Conservation (phyloP, 2,329 filamentous ascomycete species). For the Monilinia polystroma region DNA sequence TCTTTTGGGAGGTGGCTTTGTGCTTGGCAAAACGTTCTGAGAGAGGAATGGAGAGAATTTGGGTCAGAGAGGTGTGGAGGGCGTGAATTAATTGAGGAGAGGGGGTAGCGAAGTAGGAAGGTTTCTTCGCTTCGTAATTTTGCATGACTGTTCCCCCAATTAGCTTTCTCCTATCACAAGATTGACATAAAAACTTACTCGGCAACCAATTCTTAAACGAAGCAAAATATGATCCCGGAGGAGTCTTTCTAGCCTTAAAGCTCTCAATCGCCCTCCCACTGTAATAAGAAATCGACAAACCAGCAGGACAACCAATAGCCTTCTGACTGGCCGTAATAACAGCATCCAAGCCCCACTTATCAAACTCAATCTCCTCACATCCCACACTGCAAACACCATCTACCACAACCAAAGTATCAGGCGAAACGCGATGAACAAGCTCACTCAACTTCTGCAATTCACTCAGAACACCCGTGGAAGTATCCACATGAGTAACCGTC, state of each 20-base stretch:
- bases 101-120: conserved; percentile 96
- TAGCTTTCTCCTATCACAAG: conserved; percentile 12
- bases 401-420: conserved; percentile 86
- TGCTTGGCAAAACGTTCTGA: conserved; percentile 82
- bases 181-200: conserved; percentile 52
- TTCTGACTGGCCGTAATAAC: conserved; percentile 96
- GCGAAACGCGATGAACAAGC: conserved; percentile 80
- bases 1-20: conserved; percentile 72
- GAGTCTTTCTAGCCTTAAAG: conserved; percentile 77
- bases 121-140: conserved; percentile 97
- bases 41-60: conserved; percentile 79
- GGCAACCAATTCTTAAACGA: conserved; percentile 97
- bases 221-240: conserved; percentile 86
- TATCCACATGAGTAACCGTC: conserved; percentile 96
- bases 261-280: conserved; percentile 82
- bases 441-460: conserved; percentile 83
- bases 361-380: conserved; percentile 92
- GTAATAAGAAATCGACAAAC: conserved; percentile 90
- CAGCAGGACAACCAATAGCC: conserved; percentile 92
- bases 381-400: conserved; percentile 98
- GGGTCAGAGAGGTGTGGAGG: conserved; percentile 81
- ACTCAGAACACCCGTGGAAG: conserved; percentile 91
- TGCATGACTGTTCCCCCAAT: conserved; percentile 70
- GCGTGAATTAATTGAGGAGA: conserved; percentile 92
- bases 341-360: conserved; percentile 89